Base-by-base conservation (phyloP, 179 eudicot species). In the Carnegiea gigantea region DNA sequence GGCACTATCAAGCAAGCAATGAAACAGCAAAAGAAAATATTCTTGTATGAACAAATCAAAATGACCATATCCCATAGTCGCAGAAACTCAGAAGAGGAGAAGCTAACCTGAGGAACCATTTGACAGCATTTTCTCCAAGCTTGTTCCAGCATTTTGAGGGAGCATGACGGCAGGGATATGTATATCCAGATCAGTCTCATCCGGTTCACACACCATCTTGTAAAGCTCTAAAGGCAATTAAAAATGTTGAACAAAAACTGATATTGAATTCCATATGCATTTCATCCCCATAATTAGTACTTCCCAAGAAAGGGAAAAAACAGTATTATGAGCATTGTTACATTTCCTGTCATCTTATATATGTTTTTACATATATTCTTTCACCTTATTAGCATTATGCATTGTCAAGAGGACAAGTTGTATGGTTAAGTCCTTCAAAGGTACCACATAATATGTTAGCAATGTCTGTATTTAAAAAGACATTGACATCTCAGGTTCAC, bases 191-290 rank as follows among this genome's bases (percentile, higher is more conserved):
- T 89, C 97, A 79, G 95, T 91, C 85, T 93, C 98, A 83, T 91
- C 89, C 46, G 93, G 91, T 17, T 93, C 98, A 83, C 98, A 93
- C 68, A 92, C 95, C 97, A 93, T 93, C 90, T 93, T 92, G 87
- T 92, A 93, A 83, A 93, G 97, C 80, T 91, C 98, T 93, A 87
- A 83, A 86, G 9, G 43, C n/a, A 78, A 79, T 76, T 44, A 77
- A 81, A 77, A 1, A 76, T 28, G 14, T 30, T 76, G 30, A 40
- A 1, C 18, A 14, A 76, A 51, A 54, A 76, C 48, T 26, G 49
- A 33, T 17, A 67, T 67, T 67, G n/a, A 15, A 12, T 30, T 51
- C 49, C 38, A 36, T 57, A 33, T 70, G 33, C 40, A 70, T 33
- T 36, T 33, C 20, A 17, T 70, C 10, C 14, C 13, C 44, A 70